Conservation (phyloP, 2,329 filamentous ascomycete species). For the Venturia nashicola region DNA sequence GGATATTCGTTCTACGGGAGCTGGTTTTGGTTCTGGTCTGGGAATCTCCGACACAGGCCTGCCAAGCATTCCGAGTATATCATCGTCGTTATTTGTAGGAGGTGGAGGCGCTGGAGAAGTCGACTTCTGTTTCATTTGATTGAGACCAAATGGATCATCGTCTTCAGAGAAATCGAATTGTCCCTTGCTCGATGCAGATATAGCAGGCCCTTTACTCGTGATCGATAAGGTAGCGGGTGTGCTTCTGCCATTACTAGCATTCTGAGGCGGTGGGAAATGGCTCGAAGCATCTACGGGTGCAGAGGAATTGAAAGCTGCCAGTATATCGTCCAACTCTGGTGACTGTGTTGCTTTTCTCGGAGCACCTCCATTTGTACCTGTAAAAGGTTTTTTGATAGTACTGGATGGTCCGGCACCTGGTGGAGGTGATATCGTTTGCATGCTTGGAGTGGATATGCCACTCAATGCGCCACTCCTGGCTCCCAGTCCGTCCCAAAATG, state of each 20-base stretch:
- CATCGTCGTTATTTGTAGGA: constrained; percentile 40
- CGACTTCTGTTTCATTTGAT: constrained; percentile 41
- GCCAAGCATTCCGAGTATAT: constrained; percentile 49
- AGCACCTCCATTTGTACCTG: constrained; percentile 16
- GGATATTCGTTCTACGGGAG: neutral
- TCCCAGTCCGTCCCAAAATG: constrained; percentile 66
- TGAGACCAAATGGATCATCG: constrained; percentile 75
- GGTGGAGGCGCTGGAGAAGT: constrained; percentile 14
- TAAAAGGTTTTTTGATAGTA: constrained; percentile 27
- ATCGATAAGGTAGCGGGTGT: constrained; percentile 21
- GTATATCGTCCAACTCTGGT: constrained; percentile 42
- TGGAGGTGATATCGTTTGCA: constrained; percentile 24
- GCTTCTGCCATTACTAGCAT: constrained; percentile 25
- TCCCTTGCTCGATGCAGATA: neutral
- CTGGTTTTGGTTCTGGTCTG: constrained; percentile 19
- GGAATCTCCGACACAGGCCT: constrained; percentile 45
- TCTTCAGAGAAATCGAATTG: constrained; percentile 32
- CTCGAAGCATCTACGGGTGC: constrained; percentile 48
- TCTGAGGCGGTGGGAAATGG: constrained; percentile 39
- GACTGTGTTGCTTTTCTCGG: constrained; percentile 13
- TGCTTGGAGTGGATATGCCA: constrained; percentile 20
- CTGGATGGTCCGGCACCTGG: constrained; percentile 19
- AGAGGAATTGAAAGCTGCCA: constrained; percentile 48
- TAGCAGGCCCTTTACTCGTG: neutral
- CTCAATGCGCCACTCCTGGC: constrained; percentile 24